phyloP scores from a whole-genome alignment of 2,329 filamentous ascomycete species.

The Graphilbum fragrans region DNA sequence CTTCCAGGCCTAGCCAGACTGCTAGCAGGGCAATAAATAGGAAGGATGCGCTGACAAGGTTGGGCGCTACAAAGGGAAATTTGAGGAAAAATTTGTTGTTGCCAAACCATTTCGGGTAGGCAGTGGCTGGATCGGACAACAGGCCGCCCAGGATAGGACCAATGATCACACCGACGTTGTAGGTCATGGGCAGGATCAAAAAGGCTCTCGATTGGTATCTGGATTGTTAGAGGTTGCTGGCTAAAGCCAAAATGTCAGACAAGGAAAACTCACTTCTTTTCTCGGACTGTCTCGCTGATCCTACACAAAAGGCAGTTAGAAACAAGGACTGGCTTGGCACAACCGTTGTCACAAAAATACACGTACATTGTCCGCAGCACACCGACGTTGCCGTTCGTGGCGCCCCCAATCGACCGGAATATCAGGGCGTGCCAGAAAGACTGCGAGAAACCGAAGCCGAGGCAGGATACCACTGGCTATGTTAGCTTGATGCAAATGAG shows the following conservation, averaged over 20 bases:
- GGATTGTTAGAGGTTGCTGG: not conserved
- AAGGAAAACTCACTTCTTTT: slow-evolving; percentile 23
- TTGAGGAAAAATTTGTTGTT: slow-evolving; percentile 29
- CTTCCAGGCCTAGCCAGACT: slow-evolving; percentile 39
- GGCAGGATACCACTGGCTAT: slow-evolving; percentile 35
- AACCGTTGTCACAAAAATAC: not conserved
- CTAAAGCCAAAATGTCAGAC: not conserved
- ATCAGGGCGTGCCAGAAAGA: slow-evolving; percentile 49
- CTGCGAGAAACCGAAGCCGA: slow-evolving; percentile 60
- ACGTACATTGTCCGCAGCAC: slow-evolving; percentile 59
- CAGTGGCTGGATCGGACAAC: slow-evolving; percentile 30
- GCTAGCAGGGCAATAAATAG: slow-evolving; percentile 27
- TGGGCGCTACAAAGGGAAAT: slow-evolving; percentile 43
- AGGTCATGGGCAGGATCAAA: slow-evolving; percentile 50
- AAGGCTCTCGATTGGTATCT: slow-evolving; percentile 31
- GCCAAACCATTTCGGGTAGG: slow-evolving; percentile 33
- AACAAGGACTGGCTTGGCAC: too few relatives aligned
- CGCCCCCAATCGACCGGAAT: slow-evolving; percentile 53
- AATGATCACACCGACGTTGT: slow-evolving; percentile 54
- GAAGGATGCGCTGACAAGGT: slow-evolving; percentile 37
- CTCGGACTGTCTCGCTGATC: slow-evolving; percentile 30
- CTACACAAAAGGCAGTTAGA: slow-evolving; percentile 11
- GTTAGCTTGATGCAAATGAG: accelerated
- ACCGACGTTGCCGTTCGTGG: slow-evolving; percentile 61
- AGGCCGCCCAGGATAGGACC: slow-evolving; percentile 38